phyloP scores from a whole-genome alignment of 129 eudicot genomes.

The Silybum marianum region DNA sequence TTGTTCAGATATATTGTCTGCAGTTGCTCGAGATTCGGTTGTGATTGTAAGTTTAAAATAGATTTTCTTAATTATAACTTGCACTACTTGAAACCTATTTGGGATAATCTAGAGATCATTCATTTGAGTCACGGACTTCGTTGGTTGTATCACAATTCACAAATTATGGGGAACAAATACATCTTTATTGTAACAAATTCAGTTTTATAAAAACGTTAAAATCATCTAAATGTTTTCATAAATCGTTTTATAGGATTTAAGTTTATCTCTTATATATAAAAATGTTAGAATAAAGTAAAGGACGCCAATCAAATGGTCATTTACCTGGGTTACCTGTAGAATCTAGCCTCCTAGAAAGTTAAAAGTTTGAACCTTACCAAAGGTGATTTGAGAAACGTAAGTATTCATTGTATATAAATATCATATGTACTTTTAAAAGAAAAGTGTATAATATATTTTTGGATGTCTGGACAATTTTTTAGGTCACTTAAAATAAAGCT shows the following conservation, averaged over 20 bases:
- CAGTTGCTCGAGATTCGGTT: constrained; percentile 52
- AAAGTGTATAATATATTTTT: too few species aligned
- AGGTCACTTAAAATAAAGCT: too few species aligned
- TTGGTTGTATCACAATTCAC: too few species aligned
- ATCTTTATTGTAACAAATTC: background rate
- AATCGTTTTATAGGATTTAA: too few species aligned
- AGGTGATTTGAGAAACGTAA: background rate
- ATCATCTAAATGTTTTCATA: background rate
- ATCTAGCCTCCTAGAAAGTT: background rate
- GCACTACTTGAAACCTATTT: background rate
- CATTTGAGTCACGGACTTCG: background rate
- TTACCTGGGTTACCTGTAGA: background rate
- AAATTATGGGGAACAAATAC: background rate
- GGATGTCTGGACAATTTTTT: too few species aligned
- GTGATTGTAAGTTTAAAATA: constrained; percentile 41
- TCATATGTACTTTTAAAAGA: too few species aligned
- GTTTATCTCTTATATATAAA: too few species aligned
- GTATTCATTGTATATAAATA: too few species aligned
- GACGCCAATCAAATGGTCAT: too few species aligned
- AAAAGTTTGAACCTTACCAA: too few species aligned
- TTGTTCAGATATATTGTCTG: constrained; percentile 56
- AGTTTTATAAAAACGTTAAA: background rate
- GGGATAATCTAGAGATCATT: background rate
- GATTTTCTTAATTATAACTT: background rate
- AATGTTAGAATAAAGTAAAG: background rate